These are phyloP conservation scores for Linnemannia zychae DNA, from an alignment of 192 early-diverging fungal genomes.

Conservation along the genomic window DNA sequence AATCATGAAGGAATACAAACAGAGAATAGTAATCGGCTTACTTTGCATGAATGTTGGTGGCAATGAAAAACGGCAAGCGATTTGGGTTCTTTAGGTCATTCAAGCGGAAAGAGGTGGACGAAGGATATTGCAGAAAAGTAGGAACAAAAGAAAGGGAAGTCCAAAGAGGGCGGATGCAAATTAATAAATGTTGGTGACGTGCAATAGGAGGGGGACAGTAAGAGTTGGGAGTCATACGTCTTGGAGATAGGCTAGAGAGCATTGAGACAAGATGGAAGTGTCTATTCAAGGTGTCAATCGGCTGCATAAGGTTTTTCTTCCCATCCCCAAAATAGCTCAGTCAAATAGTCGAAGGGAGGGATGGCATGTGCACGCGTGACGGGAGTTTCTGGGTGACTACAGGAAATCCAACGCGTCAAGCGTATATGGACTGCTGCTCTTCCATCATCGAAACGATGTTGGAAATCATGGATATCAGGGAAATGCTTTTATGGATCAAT, in stretches of 20 bases:
- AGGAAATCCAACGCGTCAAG: background rate
- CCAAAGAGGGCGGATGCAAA: background rate
- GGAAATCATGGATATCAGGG: slow-evolving; percentile 1
- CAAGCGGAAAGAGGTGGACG: slow-evolving; percentile 10
- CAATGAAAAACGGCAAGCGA: background rate
- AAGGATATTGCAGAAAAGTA: slow-evolving; percentile 5
- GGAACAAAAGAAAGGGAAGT: background rate
- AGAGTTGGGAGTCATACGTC: too few relatives aligned
- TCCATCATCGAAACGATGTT: background rate
- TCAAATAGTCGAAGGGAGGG: background rate
- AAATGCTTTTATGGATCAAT: background rate
- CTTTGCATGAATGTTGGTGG: slow-evolving; percentile 2
- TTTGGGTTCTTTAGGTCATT: background rate
- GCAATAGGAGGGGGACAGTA: too few relatives aligned
- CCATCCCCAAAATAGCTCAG: background rate
- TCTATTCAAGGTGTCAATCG: background rate
- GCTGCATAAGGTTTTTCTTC: background rate
- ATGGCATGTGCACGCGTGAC: background rate
- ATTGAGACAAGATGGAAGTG: background rate
- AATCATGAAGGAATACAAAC: background rate
- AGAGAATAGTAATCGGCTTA: background rate
- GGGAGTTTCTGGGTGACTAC: background rate
- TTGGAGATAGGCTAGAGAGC: background rate
- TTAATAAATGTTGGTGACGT: background rate
- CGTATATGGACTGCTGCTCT: too few relatives aligned